A percentile compares a stretch with the other conserved stretches of the same genome.
phyloP scores from a whole-genome alignment of 768 basidiomycete genomes.

The Piloderma croceum region DNA sequence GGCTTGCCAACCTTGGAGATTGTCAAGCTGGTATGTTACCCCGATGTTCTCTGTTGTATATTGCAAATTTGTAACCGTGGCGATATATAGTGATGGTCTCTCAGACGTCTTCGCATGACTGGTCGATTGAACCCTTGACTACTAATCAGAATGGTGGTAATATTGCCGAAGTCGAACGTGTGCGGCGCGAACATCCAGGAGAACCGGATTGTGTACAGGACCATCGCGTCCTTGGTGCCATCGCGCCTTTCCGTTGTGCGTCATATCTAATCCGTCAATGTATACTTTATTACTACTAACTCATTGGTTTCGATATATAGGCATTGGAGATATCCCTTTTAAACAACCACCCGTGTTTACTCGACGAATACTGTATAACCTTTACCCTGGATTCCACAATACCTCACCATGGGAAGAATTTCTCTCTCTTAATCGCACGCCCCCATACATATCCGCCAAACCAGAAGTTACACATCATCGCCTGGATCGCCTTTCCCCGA shows the following conservation, averaged over 20 bases:
- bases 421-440: conserved; percentile 53
- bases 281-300: conserved; percentile 8
- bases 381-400: conserved; percentile 56
- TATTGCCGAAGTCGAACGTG: conserved; percentile 56
- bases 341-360: conserved; percentile 70
- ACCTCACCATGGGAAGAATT: conserved; percentile 64
- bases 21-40: conserved; percentile 58
- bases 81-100: conserved; percentile 45
- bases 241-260: conserved; percentile 74
- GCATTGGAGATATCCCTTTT: conserved; percentile 66
- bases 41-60: conserved; percentile 1
- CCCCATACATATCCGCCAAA: conserved; percentile 60
- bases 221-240: conserved; percentile 66
- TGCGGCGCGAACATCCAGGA: conserved; percentile 58
- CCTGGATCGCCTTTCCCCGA: conserved; percentile 25
- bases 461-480: conserved; percentile 59
- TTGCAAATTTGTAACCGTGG: conserved; percentile 5
- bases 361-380: conserved; percentile 58
- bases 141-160: conserved; percentile 67
- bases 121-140: conserved; percentile 60
- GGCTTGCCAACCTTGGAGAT: conserved; percentile 79
- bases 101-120: conserved; percentile 41
- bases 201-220: conserved; percentile 66
- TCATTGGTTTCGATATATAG: conserved; percentile 27
- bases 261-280: conserved; percentile 16